These are phyloP conservation scores for Fusarium oligoseptatum DNA, from an alignment of 2,329 filamentous ascomycete species.

Conservation along the genomic window DNA sequence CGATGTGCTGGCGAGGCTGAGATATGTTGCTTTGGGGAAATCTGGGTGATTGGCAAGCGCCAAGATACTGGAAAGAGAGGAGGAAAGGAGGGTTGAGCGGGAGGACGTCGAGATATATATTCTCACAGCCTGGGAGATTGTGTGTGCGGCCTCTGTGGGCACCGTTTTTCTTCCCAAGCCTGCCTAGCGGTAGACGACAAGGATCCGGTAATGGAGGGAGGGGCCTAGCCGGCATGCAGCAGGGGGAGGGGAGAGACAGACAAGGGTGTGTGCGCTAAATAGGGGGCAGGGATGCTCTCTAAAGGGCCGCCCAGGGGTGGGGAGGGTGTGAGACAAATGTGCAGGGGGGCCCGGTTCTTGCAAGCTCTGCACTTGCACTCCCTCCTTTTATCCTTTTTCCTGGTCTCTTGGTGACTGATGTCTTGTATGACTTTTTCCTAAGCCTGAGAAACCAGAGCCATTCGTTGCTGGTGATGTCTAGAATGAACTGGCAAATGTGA, in stretches of 20 bases:
- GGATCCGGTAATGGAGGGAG: constrained; percentile 34
- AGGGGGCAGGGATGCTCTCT: constrained; percentile 29
- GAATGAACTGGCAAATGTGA: constrained; percentile 30
- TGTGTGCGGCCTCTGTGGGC: constrained; percentile 43
- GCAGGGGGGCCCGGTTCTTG: constrained; percentile 31
- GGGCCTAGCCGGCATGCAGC: constrained; percentile 44
- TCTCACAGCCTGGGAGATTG: constrained; percentile 37
- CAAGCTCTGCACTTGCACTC: constrained; percentile 36
- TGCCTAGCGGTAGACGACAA: constrained; percentile 37
- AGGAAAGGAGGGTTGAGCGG: constrained; percentile 45
- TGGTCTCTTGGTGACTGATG: constrained; percentile 6
- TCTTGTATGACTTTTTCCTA: constrained; percentile 13
- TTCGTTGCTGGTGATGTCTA: constrained; percentile 11
- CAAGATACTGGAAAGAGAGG: constrained; percentile 52
- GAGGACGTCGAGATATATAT: constrained; percentile 53
- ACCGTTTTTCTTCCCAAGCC: constrained; percentile 42
- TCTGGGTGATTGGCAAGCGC: constrained; percentile 55
- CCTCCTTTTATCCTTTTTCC: constrained; percentile 24
- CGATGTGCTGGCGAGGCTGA: constrained; percentile 40
- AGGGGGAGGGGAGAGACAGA: constrained; percentile 28
- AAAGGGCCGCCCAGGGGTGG: constrained; percentile 29
- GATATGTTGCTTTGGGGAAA: constrained; percentile 31
- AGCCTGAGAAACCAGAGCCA: neutral
- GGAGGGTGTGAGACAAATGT: constrained; percentile 9
- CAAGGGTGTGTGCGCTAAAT: constrained; percentile 19